These are phyloP conservation scores for Daldinia loculata DNA, from an alignment of 495 filamentous ascomycete genomes.

Conservation along the genomic window DNA sequence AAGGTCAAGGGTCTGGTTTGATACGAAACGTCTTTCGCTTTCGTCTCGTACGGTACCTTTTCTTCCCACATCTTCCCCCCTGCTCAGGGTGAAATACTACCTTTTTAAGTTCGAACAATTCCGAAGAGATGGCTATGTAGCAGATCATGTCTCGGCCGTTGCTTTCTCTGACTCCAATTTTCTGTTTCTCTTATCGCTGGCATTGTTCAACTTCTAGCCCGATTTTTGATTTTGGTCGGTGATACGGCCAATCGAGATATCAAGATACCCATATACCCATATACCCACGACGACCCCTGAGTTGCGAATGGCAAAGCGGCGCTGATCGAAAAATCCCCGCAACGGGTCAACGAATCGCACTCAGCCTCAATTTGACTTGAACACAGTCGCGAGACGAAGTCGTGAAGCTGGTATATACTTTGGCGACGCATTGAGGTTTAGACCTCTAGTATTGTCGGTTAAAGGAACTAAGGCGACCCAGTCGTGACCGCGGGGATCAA, in stretches of 20 bases:
- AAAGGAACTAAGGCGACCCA: conserved; percentile 19
- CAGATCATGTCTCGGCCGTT: conserved; percentile 41
- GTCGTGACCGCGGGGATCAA: conserved; percentile 19
- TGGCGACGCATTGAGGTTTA: conserved; percentile 1
- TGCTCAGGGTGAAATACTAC: conserved; percentile 33
- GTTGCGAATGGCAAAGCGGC: conserved; percentile 32
- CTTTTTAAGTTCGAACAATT: conserved; percentile 39
- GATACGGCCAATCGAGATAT: conserved; percentile 6
- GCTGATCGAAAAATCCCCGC: conserved; percentile 34
- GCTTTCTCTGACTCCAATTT: conserved; percentile 24
- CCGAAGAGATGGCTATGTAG: conserved; percentile 41
- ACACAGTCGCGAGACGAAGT: conserved; percentile 13
- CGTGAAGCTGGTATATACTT: conserved; percentile 4
- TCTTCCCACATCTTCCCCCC: conserved; percentile 21
- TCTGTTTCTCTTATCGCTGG: conserved; percentile 10
- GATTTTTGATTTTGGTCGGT: conserved; percentile 13
- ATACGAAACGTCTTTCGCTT: conserved; percentile 37
- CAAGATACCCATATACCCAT: background rate
- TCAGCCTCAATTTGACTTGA: conserved; percentile 11
- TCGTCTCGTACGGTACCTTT: conserved; percentile 40
- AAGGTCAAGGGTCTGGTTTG: conserved; percentile 39
- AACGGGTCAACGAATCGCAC: conserved; percentile 21
- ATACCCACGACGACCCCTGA: conserved; percentile 18
- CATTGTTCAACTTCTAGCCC: conserved; percentile 13
- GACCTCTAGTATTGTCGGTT: background rate